Evolutionary conservation across 306 rosid species (phyloP).

Genomic region (Trifolium fragiferum): DNA sequence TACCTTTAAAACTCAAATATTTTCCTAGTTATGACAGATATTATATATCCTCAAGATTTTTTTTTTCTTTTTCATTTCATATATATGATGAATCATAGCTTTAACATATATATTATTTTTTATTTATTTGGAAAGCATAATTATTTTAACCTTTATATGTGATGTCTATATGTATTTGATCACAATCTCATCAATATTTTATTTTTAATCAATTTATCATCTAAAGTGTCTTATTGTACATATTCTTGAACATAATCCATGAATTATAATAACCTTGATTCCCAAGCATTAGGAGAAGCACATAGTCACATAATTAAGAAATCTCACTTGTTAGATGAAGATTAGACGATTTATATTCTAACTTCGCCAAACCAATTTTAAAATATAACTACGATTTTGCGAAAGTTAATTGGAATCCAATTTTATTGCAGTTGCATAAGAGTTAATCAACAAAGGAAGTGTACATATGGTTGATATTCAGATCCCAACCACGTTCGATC

Average conservation of each 20-base stretch:
- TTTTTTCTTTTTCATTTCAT: not conserved
- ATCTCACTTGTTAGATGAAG: not conserved
- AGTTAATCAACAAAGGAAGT: slow-evolving; percentile 24
- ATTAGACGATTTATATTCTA: not conserved
- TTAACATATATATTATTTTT: too few relatives aligned
- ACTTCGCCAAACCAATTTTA: not conserved
- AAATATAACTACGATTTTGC: not conserved
- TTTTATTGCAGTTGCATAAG: not conserved
- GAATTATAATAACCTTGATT: too few relatives aligned
- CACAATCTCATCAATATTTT: not conserved
- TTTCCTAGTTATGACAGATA: not conserved
- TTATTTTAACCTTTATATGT: not conserved
- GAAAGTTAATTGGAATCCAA: too few relatives aligned
- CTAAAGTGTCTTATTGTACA: not conserved
- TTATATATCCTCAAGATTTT: not conserved
- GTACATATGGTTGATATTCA: slow-evolving; percentile 64
- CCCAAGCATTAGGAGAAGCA: not conserved
- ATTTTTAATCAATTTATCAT: not conserved
- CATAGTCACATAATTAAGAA: not conserved
- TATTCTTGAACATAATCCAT: not conserved
- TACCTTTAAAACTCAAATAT: not conserved
- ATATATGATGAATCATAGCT: not conserved
- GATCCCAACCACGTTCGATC: slow-evolving; percentile 62
- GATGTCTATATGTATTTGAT: not conserved
- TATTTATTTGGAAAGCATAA: too few relatives aligned